Conservation (phyloP, 1,284 basidiomycete species). For the Ceratobasidium sp. region DNA sequence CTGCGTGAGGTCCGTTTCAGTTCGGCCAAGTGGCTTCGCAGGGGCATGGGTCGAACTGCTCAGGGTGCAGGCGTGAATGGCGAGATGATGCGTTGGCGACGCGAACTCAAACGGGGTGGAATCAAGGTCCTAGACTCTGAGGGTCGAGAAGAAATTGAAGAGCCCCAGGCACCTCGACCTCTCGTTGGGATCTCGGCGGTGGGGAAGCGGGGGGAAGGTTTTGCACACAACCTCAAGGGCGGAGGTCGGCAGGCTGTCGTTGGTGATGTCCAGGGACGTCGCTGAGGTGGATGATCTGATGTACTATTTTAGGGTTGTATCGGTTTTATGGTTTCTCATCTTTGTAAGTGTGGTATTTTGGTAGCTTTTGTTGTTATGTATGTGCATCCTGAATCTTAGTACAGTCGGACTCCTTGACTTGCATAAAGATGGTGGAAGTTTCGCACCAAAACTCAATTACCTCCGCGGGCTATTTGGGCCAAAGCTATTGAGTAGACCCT, state of each 20-base stretch:
- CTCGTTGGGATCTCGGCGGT: background rate
- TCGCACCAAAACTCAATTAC: too few relatives aligned
- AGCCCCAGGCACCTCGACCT: background rate
- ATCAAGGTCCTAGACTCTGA: constrained; percentile 70
- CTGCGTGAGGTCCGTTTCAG: constrained; percentile 62
- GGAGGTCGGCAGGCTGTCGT: background rate
- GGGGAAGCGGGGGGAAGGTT: background rate
- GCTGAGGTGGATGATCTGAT: constrained; percentile 1
- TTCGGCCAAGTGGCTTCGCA: constrained; percentile 61
- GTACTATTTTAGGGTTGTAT: background rate
- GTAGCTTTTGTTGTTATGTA: constrained; percentile 4
- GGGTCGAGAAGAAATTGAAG: constrained; percentile 39
- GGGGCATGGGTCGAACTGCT: constrained; percentile 66
- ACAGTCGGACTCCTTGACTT: too few relatives aligned
- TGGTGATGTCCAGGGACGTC: constrained; percentile 1
- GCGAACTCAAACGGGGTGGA: constrained; percentile 60
- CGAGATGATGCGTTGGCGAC: constrained; percentile 73
- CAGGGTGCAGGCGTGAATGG: constrained; percentile 76
- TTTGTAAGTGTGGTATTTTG: background rate
- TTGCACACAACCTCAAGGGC: background rate
- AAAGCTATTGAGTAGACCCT: too few relatives aligned
- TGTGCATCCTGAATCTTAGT: too few relatives aligned
- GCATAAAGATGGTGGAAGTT: too few relatives aligned
- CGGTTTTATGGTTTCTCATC: background rate
- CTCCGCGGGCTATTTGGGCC: too few relatives aligned